A percentile compares a stretch with the other conserved stretches of the same genome.
phyloP scores from a whole-genome alignment of 2,329 filamentous ascomycete genomes.

The Fusarium sp. region DNA sequence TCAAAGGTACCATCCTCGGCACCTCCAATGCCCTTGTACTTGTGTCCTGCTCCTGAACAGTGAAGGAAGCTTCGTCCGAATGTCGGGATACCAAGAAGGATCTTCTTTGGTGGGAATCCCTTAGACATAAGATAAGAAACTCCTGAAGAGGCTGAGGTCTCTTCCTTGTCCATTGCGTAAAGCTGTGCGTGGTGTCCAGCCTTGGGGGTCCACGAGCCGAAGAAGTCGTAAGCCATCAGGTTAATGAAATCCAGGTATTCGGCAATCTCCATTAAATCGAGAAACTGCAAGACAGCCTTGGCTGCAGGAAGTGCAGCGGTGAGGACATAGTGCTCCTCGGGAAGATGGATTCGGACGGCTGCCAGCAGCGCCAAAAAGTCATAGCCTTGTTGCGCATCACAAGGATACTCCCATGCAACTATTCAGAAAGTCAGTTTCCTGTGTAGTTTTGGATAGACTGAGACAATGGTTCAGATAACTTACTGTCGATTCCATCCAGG shows the following conservation, averaged over 20 bases:
- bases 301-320: conserved; percentile 79
- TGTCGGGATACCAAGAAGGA: conserved; percentile 79
- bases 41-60: conserved; percentile 72
- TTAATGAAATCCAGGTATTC: conserved; percentile 80
- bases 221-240: conserved; percentile 84
- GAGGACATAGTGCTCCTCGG: conserved; percentile 74
- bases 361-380: conserved; percentile 78
- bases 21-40: conserved; percentile 66
- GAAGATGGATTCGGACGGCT: conserved; percentile 74
- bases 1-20: conserved; percentile 76
- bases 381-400: conserved; percentile 71
- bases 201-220: conserved; percentile 74
- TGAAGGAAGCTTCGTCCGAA: conserved; percentile 82
- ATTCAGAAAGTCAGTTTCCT: conserved; percentile 26
- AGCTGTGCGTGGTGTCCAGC: conserved; percentile 83
- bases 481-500: conserved; percentile 75
- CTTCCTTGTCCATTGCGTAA: conserved; percentile 69
- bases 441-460: not conserved
- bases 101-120: conserved; percentile 76
- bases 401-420: conserved; percentile 88
- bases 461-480: conserved; percentile 36
- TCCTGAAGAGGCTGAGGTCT: conserved; percentile 74
- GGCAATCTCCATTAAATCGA: conserved; percentile 73
- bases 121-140: conserved; percentile 74
- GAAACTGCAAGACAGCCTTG: conserved; percentile 73